Base-by-base conservation (phyloP, 176 grass and related monocot species). In the Aegilops tauschii region DNA sequence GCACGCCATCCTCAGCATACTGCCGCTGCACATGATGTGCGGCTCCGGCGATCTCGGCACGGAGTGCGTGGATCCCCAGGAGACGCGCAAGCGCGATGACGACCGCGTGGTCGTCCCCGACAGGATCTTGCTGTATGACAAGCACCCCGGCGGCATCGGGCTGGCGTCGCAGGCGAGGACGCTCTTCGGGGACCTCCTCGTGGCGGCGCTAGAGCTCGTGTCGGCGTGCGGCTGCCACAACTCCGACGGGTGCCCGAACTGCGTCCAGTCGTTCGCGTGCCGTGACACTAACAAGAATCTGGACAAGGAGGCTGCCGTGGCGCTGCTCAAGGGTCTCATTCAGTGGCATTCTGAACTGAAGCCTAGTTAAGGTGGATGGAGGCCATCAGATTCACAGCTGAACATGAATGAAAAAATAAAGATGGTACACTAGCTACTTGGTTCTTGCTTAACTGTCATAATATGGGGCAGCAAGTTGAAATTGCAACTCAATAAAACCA, bases 41-140 rank as follows among this genome's bases (percentile, higher is more conserved):
- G 44, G 71, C 71, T 74, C 71, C 70, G 87, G 81, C 28, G 93
- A 95, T 87, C 73, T 91, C 20, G 93, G 81, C 9, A 89, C 86
- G 7, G 84, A 91, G 40, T 93, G 93, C 61, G 86, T 82, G 18
- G 84, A 88, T 45, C 89, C 91, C 0, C 78, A 91, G 56, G 84
- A 89, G 73, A 89, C 44, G 9, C 85, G 81, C 79, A 30, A 23
- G 17, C 17, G 2, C n/a, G 34, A 28, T 1, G 70, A 42, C 2
- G 20, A 72, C 36, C 36, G 12, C 11, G 5, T 67, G 0, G 0
- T 18, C 3, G 1, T 65, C 82, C 71, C 80, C 4, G 84, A 89
- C 69, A 91, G 91, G 79, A 79, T 93, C 77, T 88, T 95, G 67
- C 16, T 95, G 37, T 93, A 93, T 47, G 94, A 93, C 64, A 85